These are phyloP conservation scores for Talaromyces sp. DNA, from an alignment of 2,329 filamentous ascomycete genomes.

Conservation along the genomic window DNA sequence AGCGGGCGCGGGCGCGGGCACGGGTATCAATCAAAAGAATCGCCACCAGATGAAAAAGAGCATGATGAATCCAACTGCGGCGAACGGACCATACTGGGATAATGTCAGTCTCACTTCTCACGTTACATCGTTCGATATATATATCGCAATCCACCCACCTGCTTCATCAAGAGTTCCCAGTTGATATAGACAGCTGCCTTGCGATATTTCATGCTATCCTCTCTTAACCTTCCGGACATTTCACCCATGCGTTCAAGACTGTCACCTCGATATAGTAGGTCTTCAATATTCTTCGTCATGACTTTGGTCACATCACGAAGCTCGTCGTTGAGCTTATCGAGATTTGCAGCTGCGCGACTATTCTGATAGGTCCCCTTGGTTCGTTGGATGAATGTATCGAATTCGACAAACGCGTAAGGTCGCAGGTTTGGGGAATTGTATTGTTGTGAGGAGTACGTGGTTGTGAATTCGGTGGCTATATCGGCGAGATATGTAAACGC, in stretches of 20 bases:
- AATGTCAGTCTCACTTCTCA: conserved; percentile 20
- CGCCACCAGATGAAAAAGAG: conserved; percentile 87
- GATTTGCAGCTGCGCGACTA: conserved; percentile 80
- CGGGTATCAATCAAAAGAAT: conserved; percentile 62
- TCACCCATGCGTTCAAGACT: conserved; percentile 96
- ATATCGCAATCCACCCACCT: conserved; percentile 51
- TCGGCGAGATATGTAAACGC: conserved; percentile 97
- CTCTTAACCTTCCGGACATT: conserved; percentile 76
- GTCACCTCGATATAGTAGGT: conserved; percentile 89
- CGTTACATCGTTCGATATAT: neutral
- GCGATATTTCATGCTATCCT: conserved; percentile 92
- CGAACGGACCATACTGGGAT: conserved; percentile 76
- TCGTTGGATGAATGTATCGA: conserved; percentile 92
- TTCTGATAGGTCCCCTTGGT: conserved; percentile 94
- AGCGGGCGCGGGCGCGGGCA: neutral
- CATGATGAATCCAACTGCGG: conserved; percentile 72
- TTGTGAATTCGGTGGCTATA: conserved; percentile 83
- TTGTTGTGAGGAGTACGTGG: conserved; percentile 69
- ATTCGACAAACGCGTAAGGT: conserved; percentile 95
- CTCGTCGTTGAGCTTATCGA: conserved; percentile 94
- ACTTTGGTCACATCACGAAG: conserved; percentile 96
- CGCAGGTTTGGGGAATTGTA: conserved; percentile 70
- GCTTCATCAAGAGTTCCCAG: conserved; percentile 93
- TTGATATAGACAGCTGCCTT: conserved; percentile 92
- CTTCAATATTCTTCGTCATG: conserved; percentile 99